These are phyloP conservation scores for Aspergillus awamori DNA, from an alignment of 2,329 filamentous ascomycete genomes.

Conservation along the genomic window DNA sequence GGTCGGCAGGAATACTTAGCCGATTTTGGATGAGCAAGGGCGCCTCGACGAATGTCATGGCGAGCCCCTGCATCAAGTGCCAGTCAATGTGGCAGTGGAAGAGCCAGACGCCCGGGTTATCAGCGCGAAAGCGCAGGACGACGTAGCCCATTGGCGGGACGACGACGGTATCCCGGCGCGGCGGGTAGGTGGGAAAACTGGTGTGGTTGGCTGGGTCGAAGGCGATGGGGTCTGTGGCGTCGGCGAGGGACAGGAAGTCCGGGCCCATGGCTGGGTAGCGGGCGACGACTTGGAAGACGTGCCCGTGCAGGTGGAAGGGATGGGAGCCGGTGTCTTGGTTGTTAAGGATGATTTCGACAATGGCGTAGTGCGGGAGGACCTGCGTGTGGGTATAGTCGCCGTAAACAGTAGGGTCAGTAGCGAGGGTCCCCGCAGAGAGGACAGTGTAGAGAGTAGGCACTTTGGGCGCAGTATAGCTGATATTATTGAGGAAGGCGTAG, in stretches of 20 bases:
- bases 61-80: constrained; percentile 47
- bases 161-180: constrained; percentile 57
- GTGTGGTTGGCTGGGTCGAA: constrained; percentile 28
- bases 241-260: constrained; percentile 27
- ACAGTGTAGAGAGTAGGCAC: constrained; percentile 78
- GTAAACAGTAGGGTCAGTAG: constrained; percentile 63
- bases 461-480: constrained; percentile 72
- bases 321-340: constrained; percentile 59
- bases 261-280: constrained; percentile 23
- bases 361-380: constrained; percentile 63
- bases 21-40: not conserved
- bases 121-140: constrained; percentile 58
- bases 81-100: constrained; percentile 58
- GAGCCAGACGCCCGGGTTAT: constrained; percentile 57
- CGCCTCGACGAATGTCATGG: too few species aligned
- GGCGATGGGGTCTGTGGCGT: too few species aligned
- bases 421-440: constrained; percentile 59
- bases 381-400: constrained; percentile 66
- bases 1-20: too few species aligned
- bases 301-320: constrained; percentile 76
- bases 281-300: constrained; percentile 67
- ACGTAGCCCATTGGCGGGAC: constrained; percentile 56
- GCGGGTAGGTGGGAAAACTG: constrained; percentile 43
- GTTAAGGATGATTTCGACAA: constrained; percentile 45
- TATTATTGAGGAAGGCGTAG: constrained; percentile 64